Evolutionary conservation across 2,329 filamentous ascomycete species (phyloP), one percentile per base, ranked within the genome.

Genomic region (Stylonectria norvegica): DNA sequence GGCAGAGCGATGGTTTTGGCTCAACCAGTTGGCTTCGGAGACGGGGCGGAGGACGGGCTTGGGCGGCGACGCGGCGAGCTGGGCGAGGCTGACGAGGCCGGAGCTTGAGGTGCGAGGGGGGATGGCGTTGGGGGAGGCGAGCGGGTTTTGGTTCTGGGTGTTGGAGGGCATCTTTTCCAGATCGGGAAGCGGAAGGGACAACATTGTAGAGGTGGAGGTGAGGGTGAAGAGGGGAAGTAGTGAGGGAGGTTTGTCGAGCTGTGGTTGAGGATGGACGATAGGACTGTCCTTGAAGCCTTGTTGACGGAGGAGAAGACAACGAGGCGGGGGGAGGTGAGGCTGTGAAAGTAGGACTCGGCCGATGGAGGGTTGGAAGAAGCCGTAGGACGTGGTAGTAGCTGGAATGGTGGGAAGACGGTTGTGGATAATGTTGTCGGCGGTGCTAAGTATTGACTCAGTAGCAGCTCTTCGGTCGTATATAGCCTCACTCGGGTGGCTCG

Each of bases 101-200:
- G 52, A 52, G 41, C 77, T 80, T 40, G 85, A 89, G 32, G 82
- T 88, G 48, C 86, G 78, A 3, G 83, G 81, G 15, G 86, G 85
- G 40, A 89, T 88, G 25, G 75, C 72, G 61, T 79, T 81, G 38
- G 83, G 81, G 8, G 64, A 63, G 28, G 59, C 41, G 32, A 62
- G 53, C 75, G 54, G 56, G 36, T 43, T 58, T 25, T 36, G 32
- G 35, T 41, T 57, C 22, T 36, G 32, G 34, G 45, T 33, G n/a
- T n/a, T n/a, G 27, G 42, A 40, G 18, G 40, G 36, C 53, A 58
- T 57, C 48, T 53, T 55, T 39, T 57, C 50, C 45, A 42, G 44
- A 31, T 48, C 52, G 29, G 34, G 45, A 22, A 52, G 39, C 32
- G 56, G 44, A 12, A 57, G 36, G 18, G 57, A 53, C 36, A 56